Base-by-base conservation (phyloP, 31 red algal genomes). In the Pterothamnion heteromorphum region DNA sequence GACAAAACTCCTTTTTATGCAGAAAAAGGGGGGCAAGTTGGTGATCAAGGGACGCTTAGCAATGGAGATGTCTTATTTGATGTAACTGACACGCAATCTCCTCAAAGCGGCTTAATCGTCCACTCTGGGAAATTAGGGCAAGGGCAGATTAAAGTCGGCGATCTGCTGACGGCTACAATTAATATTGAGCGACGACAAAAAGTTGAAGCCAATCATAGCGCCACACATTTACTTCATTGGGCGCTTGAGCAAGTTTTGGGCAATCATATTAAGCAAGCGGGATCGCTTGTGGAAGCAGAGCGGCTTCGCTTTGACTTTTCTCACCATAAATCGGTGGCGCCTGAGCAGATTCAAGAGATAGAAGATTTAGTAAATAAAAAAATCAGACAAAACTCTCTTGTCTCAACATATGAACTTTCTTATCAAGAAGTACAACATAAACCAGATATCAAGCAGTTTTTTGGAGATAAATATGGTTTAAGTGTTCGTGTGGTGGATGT, bases 231-330 rank as follows among this genome's bases (percentile, higher is more conserved):
- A 35, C 86, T 99, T 24, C 96, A 97, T 43, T 80, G 96, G 0
- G 98, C 98, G 1, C 83, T 99, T 24, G 94, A 94, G 26, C 35
- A 95, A 38, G 93, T 95, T 35, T 92, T 97, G 30, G 89, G 82
- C 1, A 95, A 95, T 24, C 91, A 83, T 84, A 95, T 99, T n/a
- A 89, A 94, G 58, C 98, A 99, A 86, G 98, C 98, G 1, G 98
- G 98, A 5, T 97, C 96, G 4, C 41, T 96, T 0, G 98, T 99
- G 14, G 98, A 99, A 38, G 81, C 94, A 14, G 93, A 95, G 22
- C 94, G 96, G 3, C 92, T 99, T 22, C 91, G 98, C 2, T 99
- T 99, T 94, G 98, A 99, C 72, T 97, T 99, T 87, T 94, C 92
- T 35, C 96, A 89, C 74, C 89, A 95, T 21, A 93, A 94, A 35